Percentiles rank a stretch among this genome's conserved stretches.
Conservation (phyloP, 2,329 filamentous ascomycete genomes). For the Pseudophaeomoniella oleicola region DNA sequence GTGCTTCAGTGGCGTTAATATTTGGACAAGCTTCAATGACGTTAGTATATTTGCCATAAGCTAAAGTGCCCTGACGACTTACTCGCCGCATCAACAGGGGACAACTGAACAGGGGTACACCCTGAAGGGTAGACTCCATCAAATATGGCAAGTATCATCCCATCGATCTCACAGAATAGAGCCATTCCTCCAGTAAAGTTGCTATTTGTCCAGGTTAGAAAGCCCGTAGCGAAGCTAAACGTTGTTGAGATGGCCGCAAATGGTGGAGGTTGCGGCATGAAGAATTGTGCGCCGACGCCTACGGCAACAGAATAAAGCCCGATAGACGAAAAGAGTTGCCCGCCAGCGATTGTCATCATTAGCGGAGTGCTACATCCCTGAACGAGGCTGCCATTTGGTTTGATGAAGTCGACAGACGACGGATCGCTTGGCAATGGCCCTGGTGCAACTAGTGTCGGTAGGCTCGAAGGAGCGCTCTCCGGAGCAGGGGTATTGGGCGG, state of each 20-base stretch:
- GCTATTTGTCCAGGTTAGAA: neutral
- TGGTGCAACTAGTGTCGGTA: neutral
- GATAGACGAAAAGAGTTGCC: neutral
- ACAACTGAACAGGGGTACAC: neutral
- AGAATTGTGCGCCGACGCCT: neutral
- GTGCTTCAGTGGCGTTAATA: neutral
- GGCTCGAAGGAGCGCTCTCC: neutral
- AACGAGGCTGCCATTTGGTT: neutral
- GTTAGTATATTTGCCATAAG: neutral
- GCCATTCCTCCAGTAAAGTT: neutral
- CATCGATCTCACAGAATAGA: neutral
- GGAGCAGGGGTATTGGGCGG: neutral
- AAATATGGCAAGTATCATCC: neutral
- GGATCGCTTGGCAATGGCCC: neutral
- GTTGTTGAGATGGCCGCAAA: neutral
- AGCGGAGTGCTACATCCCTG: neutral
- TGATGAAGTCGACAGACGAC: neutral
- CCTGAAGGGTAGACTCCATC: conserved; percentile 1
- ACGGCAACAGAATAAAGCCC: neutral
- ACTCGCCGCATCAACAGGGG: neutral
- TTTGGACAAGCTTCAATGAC: neutral
- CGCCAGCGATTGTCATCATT: neutral
- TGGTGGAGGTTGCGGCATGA: neutral
- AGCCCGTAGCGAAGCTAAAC: neutral
- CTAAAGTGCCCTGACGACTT: neutral